A percentile compares a stretch with the other conserved stretches of the same genome.
Evolutionary conservation across 2,329 filamentous ascomycete genomes (phyloP).

Genomic region (Aspergillus bombycis): DNA sequence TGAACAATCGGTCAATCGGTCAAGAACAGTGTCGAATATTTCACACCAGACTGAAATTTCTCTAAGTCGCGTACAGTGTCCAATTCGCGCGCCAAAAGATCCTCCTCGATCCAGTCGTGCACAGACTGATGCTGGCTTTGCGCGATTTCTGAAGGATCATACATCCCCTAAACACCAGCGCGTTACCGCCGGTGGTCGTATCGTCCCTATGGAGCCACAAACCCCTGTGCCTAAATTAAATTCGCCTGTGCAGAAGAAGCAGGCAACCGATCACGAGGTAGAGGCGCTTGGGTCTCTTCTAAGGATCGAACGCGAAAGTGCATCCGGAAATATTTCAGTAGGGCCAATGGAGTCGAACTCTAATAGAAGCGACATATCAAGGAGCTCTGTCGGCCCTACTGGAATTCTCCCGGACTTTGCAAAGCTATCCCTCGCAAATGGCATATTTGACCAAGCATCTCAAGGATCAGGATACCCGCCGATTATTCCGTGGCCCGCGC

Average conservation of each 20-base stretch:
- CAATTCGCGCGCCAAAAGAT: conserved; percentile 36
- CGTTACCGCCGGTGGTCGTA: conserved; percentile 53
- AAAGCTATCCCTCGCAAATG: background rate
- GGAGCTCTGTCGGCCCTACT: background rate
- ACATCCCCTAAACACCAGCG: conserved; percentile 53
- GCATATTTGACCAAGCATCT: conserved; percentile 5
- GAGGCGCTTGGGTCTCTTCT: background rate
- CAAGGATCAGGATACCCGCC: conserved; percentile 11
- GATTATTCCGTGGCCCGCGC: conserved; percentile 14
- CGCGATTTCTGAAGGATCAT: conserved; percentile 50
- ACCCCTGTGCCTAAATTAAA: conserved; percentile 41
- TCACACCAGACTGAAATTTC: conserved; percentile 25
- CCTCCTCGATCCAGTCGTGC: conserved; percentile 36
- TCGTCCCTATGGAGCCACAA: conserved; percentile 49
- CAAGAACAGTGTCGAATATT: conserved; percentile 25
- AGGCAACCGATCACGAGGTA: conserved; percentile 6
- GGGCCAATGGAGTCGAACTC: background rate
- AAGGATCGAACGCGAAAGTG: background rate
- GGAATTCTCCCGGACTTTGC: background rate
- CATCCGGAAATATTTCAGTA: background rate
- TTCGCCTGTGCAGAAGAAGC: conserved; percentile 25
- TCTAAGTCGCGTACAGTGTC: conserved; percentile 21
- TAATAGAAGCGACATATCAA: background rate
- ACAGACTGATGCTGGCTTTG: conserved; percentile 48
- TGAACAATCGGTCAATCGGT: conserved; percentile 31